Conservation (phyloP, 176 grass and related monocot species). For the Oryza rufipogon region DNA sequence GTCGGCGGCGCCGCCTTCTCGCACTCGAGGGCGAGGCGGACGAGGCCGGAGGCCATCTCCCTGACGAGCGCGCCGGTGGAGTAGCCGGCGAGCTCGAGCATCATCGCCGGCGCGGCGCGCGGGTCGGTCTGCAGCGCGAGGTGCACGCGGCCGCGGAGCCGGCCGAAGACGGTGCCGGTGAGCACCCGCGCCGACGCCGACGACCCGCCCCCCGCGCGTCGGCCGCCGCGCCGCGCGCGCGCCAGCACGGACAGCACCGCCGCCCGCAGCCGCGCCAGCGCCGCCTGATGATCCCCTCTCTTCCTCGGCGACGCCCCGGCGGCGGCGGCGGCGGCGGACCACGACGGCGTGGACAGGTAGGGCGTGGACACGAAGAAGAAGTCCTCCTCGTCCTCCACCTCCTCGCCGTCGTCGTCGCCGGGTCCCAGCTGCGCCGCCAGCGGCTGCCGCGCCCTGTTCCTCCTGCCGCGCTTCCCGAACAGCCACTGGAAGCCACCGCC, state of each 20-base stretch:
- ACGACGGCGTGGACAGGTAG: neutral
- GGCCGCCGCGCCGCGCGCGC: conserved; percentile 11
- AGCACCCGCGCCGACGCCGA: conserved; percentile 35
- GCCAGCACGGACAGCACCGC: conserved; percentile 56
- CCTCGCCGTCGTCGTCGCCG: neutral
- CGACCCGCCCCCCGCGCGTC: neutral
- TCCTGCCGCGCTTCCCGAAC: conserved; percentile 36
- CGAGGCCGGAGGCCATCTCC: conserved; percentile 92
- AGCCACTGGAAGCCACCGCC: conserved; percentile 40
- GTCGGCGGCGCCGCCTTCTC: neutral
- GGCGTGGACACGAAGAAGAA: conserved; percentile 38
- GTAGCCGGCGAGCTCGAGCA: conserved; percentile 71
- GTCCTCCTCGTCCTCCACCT: conserved; percentile 1
- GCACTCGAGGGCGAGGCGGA: conserved; percentile 83
- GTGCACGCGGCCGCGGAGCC: conserved; percentile 69
- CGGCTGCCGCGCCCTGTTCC: neutral
- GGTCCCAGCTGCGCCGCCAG: neutral
- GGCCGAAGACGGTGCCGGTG: conserved; percentile 84
- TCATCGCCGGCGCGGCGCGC: conserved; percentile 58
- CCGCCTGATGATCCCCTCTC: conserved; percentile 4
- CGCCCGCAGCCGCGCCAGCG: conserved; percentile 52
- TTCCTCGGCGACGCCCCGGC: neutral
- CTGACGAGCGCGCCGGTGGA: conserved; percentile 73
- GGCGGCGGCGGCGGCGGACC: neutral
- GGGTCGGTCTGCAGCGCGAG: conserved; percentile 69